Conservation (phyloP, 306 rosid species). For the Malus fusca region DNA sequence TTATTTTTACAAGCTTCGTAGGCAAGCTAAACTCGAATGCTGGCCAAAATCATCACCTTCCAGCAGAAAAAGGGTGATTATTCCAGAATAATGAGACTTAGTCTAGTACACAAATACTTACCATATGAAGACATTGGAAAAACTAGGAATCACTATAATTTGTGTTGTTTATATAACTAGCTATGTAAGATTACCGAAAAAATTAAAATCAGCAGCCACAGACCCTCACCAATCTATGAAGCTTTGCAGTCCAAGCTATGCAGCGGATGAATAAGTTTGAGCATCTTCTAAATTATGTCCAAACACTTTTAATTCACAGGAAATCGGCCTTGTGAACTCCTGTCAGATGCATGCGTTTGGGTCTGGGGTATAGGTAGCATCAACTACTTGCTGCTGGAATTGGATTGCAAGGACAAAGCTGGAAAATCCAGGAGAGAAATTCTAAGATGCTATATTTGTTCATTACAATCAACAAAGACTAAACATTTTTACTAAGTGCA, state of each 20-base stretch:
- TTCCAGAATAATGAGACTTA: background rate
- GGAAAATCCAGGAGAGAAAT: slow-evolving; percentile 29
- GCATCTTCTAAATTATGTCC: background rate
- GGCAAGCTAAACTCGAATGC: background rate
- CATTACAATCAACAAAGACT: background rate
- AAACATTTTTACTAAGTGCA: background rate
- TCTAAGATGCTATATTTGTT: background rate
- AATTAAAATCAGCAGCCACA: background rate
- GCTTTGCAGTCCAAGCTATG: background rate
- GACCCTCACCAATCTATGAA: background rate
- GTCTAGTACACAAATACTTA: background rate
- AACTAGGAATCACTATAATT: background rate
- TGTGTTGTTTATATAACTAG: background rate
- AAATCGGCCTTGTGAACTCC: slow-evolving; percentile 21
- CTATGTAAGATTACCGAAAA: background rate
- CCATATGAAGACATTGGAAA: background rate
- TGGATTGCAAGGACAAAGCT: slow-evolving; percentile 71
- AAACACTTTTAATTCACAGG: slow-evolving; percentile 10
- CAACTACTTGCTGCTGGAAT: slow-evolving; percentile 77
- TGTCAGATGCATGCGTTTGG: slow-evolving; percentile 27
- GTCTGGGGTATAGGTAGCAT: slow-evolving; percentile 65
- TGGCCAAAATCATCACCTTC: background rate
- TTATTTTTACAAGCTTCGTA: background rate
- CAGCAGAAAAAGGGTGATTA: background rate
- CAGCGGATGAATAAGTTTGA: background rate